Percentiles rank a stretch among this genome's conserved stretches.
Conservation (phyloP, 345 rosid genomes). For the Passiflora organensis region DNA sequence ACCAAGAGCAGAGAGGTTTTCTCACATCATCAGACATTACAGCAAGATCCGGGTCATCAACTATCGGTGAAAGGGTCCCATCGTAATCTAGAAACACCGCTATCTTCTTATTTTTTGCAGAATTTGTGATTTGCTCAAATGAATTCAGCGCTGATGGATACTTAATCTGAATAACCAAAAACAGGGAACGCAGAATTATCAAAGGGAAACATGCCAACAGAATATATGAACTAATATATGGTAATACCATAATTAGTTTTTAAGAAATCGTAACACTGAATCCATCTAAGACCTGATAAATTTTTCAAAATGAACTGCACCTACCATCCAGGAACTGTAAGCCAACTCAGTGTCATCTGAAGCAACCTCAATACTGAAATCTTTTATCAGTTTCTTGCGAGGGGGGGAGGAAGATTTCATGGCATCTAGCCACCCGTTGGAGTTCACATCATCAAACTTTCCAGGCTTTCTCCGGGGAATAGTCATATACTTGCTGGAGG, state of each 20-base stretch:
- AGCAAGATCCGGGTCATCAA: constrained; percentile 78
- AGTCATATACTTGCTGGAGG: constrained; percentile 44
- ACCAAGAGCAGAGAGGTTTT: too few species aligned
- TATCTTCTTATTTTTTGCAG: constrained; percentile 64
- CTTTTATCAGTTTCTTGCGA: constrained; percentile 61
- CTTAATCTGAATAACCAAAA: constrained; percentile 76
- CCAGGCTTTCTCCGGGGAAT: constrained; percentile 54
- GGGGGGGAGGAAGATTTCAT: constrained; percentile 98
- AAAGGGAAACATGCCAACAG: too few species aligned
- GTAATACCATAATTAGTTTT: too few species aligned
- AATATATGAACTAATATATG: too few species aligned
- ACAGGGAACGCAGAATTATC: too few species aligned
- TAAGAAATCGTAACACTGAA: too few species aligned
- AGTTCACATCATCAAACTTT: constrained; percentile 74
- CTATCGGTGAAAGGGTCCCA: constrained; percentile 92
- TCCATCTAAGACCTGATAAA: not conserved
- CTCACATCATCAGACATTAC: constrained; percentile 75
- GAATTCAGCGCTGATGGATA: constrained; percentile 76
- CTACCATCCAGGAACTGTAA: constrained; percentile 76
- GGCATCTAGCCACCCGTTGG: constrained; percentile 88
- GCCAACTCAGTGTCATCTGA: constrained; percentile 57
- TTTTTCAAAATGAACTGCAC: not conserved
- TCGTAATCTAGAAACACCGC: constrained; percentile 85
- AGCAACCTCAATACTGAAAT: constrained; percentile 42
- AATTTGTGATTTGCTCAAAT: constrained; percentile 48